Conservation (phyloP, 495 filamentous ascomycete genomes). For the Hypoxylon trugodes region DNA sequence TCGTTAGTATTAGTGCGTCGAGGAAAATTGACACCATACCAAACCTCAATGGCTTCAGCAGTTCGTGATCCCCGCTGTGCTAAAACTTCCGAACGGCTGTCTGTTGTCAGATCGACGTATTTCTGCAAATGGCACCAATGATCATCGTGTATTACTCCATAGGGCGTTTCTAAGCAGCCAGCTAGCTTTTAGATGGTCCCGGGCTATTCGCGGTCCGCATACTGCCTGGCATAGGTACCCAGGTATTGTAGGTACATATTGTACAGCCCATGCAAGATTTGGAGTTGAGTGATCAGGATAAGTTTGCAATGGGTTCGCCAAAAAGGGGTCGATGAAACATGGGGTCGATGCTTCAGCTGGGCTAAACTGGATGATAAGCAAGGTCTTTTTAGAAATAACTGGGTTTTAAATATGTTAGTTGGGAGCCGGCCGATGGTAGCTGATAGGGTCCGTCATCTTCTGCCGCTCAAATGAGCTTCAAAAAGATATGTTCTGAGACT, state of each 20-base stretch:
- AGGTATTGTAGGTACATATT: too few species aligned
- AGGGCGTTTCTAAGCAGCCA: not conserved
- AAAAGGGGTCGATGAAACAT: slow-evolving; percentile 36
- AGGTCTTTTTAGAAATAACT: not conserved
- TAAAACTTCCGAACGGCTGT: slow-evolving; percentile 22
- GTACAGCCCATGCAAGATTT: slow-evolving; percentile 12
- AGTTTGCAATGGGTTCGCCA: slow-evolving; percentile 11
- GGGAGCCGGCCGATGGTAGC: not conserved
- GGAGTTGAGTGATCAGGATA: slow-evolving; percentile 3
- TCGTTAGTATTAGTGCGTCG: not conserved
- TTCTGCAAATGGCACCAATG: slow-evolving; percentile 2
- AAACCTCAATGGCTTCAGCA: slow-evolving; percentile 14
- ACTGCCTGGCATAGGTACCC: too few species aligned
- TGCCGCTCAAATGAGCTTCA: slow-evolving; percentile 6
- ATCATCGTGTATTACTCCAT: not conserved
- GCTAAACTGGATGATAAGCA: slow-evolving; percentile 6
- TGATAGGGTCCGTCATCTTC: slow-evolving; percentile 14
- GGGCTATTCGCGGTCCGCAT: not conserved
- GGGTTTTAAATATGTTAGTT: not conserved
- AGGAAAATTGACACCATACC: slow-evolving; percentile 5
- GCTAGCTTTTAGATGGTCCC: not conserved
- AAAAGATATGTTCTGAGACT: too few species aligned
- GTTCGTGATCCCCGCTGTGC: slow-evolving; percentile 16
- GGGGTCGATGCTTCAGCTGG: slow-evolving; percentile 19
- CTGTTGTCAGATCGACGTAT: slow-evolving; percentile 24